Conservation (phyloP, 176 grass and related monocot genomes). For the Bonia amplexicaulis region DNA sequence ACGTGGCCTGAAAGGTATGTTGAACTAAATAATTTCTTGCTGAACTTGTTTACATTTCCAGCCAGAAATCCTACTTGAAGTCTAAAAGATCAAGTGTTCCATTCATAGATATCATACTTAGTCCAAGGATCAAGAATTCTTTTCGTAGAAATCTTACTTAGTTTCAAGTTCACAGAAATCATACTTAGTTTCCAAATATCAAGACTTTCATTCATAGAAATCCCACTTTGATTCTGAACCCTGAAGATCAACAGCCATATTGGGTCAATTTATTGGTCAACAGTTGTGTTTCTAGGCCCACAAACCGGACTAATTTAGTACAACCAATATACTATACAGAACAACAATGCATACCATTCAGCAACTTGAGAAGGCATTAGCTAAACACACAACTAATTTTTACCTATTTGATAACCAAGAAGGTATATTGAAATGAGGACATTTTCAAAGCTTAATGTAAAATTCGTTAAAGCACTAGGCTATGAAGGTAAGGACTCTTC, state of each 20-base stretch:
- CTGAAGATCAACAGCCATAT: neutral
- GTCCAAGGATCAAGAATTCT: neutral
- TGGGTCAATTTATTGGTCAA: neutral
- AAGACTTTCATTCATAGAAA: neutral
- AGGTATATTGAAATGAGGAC: no score
- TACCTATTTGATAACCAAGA: no score
- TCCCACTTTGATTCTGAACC: neutral
- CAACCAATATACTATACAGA: no score
- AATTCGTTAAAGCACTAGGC: no score
- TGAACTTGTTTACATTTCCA: neutral
- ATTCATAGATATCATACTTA: neutral
- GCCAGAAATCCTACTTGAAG: neutral
- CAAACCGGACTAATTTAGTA: no score
- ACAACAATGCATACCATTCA: no score
- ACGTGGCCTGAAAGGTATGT: conserved; percentile 11
- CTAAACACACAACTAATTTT: no score
- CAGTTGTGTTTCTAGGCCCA: neutral
- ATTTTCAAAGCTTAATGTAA: no score
- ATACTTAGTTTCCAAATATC: neutral
- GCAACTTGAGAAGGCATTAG: no score
- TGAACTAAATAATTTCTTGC: neutral
- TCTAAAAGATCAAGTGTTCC: no score
- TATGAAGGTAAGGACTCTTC: no score
- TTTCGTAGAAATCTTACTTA: no score
- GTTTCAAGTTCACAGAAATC: neutral